Conservation (phyloP, 805 yeast genomes). For the Komagataella ulmi region DNA sequence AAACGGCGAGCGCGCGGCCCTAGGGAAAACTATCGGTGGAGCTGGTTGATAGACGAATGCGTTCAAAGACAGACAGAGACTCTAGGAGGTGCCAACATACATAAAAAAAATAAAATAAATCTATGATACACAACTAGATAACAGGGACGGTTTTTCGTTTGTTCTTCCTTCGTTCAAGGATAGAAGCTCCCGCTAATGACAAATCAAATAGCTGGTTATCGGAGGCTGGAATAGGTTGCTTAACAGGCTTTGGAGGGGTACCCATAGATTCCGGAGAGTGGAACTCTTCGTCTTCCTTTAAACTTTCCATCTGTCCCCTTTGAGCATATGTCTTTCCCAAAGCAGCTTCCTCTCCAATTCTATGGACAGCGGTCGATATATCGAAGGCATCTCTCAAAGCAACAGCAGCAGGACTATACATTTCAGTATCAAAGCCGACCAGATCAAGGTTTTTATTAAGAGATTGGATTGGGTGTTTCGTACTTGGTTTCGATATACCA, state of each 20-base stretch:
- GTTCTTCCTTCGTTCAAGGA: slow-evolving; percentile 30
- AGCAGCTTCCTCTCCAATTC: slow-evolving; percentile 39
- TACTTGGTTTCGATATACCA: background rate
- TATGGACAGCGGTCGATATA: slow-evolving; percentile 45
- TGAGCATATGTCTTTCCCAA: slow-evolving; percentile 3
- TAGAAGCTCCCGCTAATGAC: slow-evolving; percentile 37
- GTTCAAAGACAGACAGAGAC: too few species aligned
- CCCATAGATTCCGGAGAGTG: background rate
- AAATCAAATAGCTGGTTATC: slow-evolving; percentile 23
- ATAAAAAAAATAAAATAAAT: too few species aligned
- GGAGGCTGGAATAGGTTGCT: background rate
- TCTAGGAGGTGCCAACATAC: too few species aligned
- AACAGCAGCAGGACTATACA: slow-evolving; percentile 44
- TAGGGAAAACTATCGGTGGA: background rate
- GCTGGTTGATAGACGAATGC: background rate
- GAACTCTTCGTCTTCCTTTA: slow-evolving; percentile 1
- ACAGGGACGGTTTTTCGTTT: slow-evolving; percentile 3
- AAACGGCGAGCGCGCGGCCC: background rate
- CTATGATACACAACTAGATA: background rate
- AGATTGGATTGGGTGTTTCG: background rate
- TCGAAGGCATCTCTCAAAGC: slow-evolving; percentile 50
- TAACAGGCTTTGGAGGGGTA: background rate
- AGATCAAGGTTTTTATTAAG: background rate
- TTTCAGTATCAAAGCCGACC: slow-evolving; percentile 7
- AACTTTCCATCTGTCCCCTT: background rate